Evolutionary conservation across 2,329 filamentous ascomycete species (phyloP).

Genomic region (Aspergillus brunneoviolaceus): DNA sequence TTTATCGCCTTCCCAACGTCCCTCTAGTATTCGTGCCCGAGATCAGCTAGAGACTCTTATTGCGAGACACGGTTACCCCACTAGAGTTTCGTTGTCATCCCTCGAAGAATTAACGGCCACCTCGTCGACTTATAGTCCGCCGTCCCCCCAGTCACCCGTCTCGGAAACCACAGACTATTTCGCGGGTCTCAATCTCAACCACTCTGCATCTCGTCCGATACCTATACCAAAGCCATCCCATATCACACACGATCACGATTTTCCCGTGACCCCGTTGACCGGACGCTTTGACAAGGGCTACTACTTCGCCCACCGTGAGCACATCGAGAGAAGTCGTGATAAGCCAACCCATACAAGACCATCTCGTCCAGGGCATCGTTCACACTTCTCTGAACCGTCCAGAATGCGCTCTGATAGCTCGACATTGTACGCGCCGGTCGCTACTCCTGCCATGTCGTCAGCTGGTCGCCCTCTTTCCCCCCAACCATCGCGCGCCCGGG

Average conservation of each 20-base stretch:
- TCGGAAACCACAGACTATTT: conserved; percentile 23
- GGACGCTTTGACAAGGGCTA: conserved; percentile 38
- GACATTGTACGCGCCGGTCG: conserved; percentile 32
- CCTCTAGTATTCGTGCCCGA: conserved; percentile 26
- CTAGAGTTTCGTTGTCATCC: conserved; percentile 39
- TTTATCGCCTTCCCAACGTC: conserved; percentile 28
- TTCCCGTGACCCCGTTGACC: conserved; percentile 40
- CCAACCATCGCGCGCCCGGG: conserved; percentile 33
- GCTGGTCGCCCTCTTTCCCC: conserved; percentile 34
- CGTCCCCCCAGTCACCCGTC: conserved; percentile 30
- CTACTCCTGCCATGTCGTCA: conserved; percentile 35
- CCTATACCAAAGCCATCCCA: conserved; percentile 33
- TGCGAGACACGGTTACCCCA: conserved; percentile 40
- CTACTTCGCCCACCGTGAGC: conserved; percentile 35
- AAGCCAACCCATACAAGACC: conserved; percentile 15
- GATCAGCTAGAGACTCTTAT: conserved; percentile 40
- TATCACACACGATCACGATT: conserved; percentile 29
- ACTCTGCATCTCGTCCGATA: conserved; percentile 35
- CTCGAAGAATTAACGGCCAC: conserved; percentile 39
- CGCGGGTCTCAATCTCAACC: conserved; percentile 29
- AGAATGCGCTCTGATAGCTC: conserved; percentile 37
- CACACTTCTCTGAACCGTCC: conserved; percentile 11
- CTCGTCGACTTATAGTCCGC: conserved; percentile 37
- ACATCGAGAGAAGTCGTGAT: conserved; percentile 19
- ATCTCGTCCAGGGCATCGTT: conserved; percentile 16